Conservation (phyloP, 169 alveolate species). For the Eimeria acervulina region DNA sequence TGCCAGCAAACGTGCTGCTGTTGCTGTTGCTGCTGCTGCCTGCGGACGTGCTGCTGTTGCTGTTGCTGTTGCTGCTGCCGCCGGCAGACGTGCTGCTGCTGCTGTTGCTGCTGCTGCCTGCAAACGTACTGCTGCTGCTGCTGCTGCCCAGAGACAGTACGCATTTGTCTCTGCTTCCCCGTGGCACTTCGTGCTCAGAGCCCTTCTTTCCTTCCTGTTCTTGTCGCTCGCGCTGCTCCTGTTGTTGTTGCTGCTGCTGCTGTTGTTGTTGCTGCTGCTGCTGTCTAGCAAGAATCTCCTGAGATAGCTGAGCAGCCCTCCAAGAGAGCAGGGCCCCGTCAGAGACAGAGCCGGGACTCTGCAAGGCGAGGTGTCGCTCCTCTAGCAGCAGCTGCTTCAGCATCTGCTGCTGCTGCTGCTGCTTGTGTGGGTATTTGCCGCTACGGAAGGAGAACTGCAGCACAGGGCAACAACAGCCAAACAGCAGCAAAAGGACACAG, state of each 20-base stretch:
- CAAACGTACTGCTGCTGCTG: background rate
- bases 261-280: background rate
- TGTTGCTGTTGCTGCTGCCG: slow-evolving; percentile 16
- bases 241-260: background rate
- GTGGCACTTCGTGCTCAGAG: background rate
- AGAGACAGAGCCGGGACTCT: background rate
- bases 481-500: background rate
- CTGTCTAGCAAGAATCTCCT: background rate
- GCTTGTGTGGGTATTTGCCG: background rate
- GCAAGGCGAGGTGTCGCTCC: background rate
- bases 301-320: background rate
- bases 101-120: too few species aligned
- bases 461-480: background rate
- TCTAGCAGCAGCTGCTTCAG: slow-evolving; percentile 15
- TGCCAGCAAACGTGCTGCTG: background rate
- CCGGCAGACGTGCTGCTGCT: background rate
- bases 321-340: background rate
- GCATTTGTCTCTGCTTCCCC: background rate
- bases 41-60: background rate
- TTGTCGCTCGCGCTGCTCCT: too few species aligned
- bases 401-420: slow-evolving; percentile 5
- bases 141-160: background rate
- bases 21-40: too few species aligned
- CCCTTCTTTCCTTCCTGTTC: background rate
- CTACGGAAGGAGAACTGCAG: background rate